These are phyloP conservation scores for Aspergillus pseudoglaucus DNA, from an alignment of 2,329 filamentous ascomycete genomes.

Conservation along the genomic window DNA sequence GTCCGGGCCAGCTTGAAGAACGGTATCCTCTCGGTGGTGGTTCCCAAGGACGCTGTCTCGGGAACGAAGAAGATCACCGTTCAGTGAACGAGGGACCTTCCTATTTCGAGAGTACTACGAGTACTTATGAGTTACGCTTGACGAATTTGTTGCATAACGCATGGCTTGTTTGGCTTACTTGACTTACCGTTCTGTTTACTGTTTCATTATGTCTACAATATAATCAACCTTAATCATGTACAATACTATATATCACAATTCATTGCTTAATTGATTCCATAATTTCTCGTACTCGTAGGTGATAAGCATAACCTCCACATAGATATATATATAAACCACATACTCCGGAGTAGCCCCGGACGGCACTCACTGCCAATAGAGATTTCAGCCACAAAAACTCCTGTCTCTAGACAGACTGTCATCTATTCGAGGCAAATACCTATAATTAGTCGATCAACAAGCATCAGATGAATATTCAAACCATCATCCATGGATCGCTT, in stretches of 20 bases:
- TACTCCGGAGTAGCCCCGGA: neutral
- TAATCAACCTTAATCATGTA: neutral
- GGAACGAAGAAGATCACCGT: conserved; percentile 50
- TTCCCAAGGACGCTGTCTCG: conserved; percentile 50
- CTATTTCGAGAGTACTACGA: neutral
- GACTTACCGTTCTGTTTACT: too few relatives aligned
- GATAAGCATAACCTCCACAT: too few relatives aligned
- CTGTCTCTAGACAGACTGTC: neutral
- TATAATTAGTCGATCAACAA: neutral
- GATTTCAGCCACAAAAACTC: neutral
- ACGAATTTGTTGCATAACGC: neutral
- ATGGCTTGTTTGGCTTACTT: too few relatives aligned
- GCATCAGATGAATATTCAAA: conserved; percentile 3
- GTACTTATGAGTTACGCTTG: neutral
- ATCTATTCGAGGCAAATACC: neutral
- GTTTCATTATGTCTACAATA: too few relatives aligned
- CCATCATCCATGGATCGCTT: conserved; percentile 1
- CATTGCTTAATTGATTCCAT: neutral
- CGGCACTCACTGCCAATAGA: neutral
- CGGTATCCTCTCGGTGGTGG: conserved; percentile 51
- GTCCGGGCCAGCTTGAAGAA: conserved; percentile 57
- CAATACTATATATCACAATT: neutral
- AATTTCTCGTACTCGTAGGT: neutral
- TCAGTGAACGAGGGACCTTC: conserved; percentile 36
- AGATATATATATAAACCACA: neutral